Evolutionary conservation across 176 grass and related monocot genomes (phyloP).

Genomic region (Ampelocalamus luodianensis): DNA sequence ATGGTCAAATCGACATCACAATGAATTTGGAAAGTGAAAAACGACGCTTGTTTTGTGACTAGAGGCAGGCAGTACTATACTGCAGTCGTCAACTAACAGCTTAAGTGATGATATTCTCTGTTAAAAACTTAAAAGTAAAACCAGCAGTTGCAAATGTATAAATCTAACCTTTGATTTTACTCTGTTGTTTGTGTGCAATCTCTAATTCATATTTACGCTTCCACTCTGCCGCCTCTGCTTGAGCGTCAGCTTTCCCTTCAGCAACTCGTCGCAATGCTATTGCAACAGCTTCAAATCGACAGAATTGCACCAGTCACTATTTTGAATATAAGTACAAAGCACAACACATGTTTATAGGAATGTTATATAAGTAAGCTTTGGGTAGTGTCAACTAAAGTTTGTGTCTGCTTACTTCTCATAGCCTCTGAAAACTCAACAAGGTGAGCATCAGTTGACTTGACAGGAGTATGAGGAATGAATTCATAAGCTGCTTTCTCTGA

Average conservation of each 20-base stretch:
- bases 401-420: conserved; percentile 80
- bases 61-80: not conserved
- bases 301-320: conserved; percentile 39
- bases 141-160: conserved; percentile 23
- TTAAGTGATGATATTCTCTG: not conserved
- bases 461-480: conserved; percentile 71
- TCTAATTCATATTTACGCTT: conserved; percentile 96
- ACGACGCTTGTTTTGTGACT: not conserved
- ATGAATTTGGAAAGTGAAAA: not conserved
- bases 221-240: conserved; percentile 87
- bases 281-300: conserved; percentile 79
- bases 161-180: conserved; percentile 65
- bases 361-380: conserved; percentile 16
- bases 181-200: conserved; percentile 57
- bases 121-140: not conserved
- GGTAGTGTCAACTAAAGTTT: conserved; percentile 17
- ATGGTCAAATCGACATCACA: not conserved
- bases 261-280: conserved; percentile 85
- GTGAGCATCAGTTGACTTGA: conserved; percentile 89
- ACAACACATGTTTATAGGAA: conserved; percentile 17
- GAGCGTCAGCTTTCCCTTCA: conserved; percentile 92
- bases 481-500: conserved; percentile 75
- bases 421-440: conserved; percentile 96
- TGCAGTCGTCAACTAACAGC: not conserved
- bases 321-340: conserved; percentile 18